Evolutionary conservation across 108 stramenopile genomes (phyloP).

Genomic region (Stephanodiscus triporus): DNA sequence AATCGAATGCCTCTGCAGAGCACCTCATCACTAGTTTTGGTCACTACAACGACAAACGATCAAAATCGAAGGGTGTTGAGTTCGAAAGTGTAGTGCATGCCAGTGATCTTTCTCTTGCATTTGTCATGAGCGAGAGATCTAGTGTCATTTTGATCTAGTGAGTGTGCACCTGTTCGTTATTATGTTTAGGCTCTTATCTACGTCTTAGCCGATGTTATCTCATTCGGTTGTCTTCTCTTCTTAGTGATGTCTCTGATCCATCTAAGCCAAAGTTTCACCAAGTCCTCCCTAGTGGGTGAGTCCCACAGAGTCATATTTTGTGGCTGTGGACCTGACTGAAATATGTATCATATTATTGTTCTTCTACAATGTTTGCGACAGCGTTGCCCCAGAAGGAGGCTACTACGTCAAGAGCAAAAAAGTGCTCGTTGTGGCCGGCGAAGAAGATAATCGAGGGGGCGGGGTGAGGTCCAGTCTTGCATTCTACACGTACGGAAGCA

Average conservation of each 20-base stretch:
- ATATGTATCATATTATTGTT: background rate
- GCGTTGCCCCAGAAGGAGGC: too few relatives aligned
- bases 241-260: constrained; percentile 33
- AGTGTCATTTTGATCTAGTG: constrained; percentile 57
- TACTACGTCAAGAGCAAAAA: constrained; percentile 12
- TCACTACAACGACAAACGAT: constrained; percentile 75
- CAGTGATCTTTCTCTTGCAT: constrained; percentile 38
- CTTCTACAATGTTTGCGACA: background rate
- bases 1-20: constrained; percentile 52
- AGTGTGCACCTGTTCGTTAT: too few relatives aligned
- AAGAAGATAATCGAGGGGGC: constrained; percentile 61
- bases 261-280: constrained; percentile 52
- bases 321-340: background rate
- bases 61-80: constrained; percentile 66
- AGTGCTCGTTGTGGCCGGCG: constrained; percentile 59
- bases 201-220: too few relatives aligned
- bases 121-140: constrained; percentile 67
- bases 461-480: constrained; percentile 49
- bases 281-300: constrained; percentile 56
- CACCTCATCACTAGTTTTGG: constrained; percentile 51
- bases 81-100: constrained; percentile 61
- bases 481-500: constrained; percentile 41
- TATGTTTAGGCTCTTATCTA: background rate
- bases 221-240: background rate
- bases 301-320: constrained; percentile 54